Base-by-base conservation (phyloP, 192 early-diverging fungal species). In the Nowakowskiella sp. region DNA sequence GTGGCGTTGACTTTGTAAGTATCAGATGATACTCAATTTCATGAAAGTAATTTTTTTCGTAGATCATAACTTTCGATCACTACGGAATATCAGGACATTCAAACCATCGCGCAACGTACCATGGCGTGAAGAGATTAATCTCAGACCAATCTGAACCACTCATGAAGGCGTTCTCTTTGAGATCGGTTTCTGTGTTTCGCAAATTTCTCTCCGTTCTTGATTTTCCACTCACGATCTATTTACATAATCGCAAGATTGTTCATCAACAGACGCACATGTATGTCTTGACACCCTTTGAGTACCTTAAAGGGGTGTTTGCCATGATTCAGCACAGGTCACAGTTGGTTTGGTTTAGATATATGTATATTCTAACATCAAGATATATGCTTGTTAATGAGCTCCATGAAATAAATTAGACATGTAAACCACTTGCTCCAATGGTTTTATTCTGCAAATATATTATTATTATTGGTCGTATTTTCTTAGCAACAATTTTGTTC, bases 331-430 rank as follows among this genome's bases (percentile, higher is more conserved):
- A 96, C 49, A 67, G 76, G 53, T 84, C 77, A 39, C 93, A 96
- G 75, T 61, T 94, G 67, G 86, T 91, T 7, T 96, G 93, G 93
- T 96, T 96, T 66, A 64, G 93, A 19, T 80, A 84, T 68, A 57
- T 92, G 29, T 94, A 92, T 64, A 71, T 94, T 27, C 56, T 80
- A 6, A 87, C 90, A 60, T 92, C 90, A 26, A 68, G 88, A 46
- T 97, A 89, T 67, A 93, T 95, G 92, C 68, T 81, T 36, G 68
- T 89, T 42, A 95, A 95, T 50, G 82, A 82, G 53, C 47, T 87
- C 44, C 55, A 61, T 30, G 51, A 64, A 36, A 68, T 79, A 16
- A 49, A 61, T 57, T 78, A 77, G n/a, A n/a, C n/a, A n/a, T n/a
- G n/a, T n/a, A n/a, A n/a, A n/a, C n/a, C n/a, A n/a, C n/a, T n/a